A percentile compares a stretch with the other conserved stretches of the same genome.
Conservation (phyloP, 2,329 filamentous ascomycete species). For the Aspergillus oerlinghausenensis region DNA sequence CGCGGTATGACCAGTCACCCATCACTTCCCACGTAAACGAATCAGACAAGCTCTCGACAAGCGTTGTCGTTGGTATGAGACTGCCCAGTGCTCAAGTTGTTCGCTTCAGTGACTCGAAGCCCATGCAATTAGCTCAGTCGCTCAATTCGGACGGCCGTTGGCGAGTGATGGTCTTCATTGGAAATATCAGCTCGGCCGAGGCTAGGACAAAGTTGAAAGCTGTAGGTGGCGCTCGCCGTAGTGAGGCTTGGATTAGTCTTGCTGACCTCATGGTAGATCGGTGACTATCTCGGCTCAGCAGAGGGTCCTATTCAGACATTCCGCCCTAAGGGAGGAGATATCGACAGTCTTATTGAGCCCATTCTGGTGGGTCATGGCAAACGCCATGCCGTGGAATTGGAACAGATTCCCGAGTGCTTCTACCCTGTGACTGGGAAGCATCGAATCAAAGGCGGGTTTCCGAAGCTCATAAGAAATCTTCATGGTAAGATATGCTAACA, state of each 20-base stretch:
- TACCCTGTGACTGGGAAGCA: conserved; percentile 53
- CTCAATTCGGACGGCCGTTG: conserved; percentile 51
- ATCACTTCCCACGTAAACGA: conserved; percentile 40
- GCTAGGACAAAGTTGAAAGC: conserved; percentile 31
- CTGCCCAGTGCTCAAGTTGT: conserved; percentile 55
- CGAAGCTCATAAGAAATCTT: background rate
- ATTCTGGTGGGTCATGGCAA: conserved; percentile 51
- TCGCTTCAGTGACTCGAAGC: conserved; percentile 55
- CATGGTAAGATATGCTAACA: background rate
- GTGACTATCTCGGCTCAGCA: conserved; percentile 36
- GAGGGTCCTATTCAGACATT: conserved; percentile 41
- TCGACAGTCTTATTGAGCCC: conserved; percentile 55
- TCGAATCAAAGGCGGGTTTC: conserved; percentile 48
- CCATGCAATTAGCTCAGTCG: conserved; percentile 48
- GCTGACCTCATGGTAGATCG: conserved; percentile 26
- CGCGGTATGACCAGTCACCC: conserved; percentile 49
- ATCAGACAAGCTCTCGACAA: conserved; percentile 32
- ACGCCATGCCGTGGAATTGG: conserved; percentile 47
- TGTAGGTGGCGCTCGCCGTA: conserved; percentile 25
- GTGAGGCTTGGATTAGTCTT: background rate
- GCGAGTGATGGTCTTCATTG: conserved; percentile 48
- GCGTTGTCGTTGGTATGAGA: conserved; percentile 44
- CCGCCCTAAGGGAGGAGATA: conserved; percentile 41
- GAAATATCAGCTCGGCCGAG: conserved; percentile 34
- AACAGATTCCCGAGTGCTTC: conserved; percentile 53